Conservation (phyloP, 2,329 filamentous ascomycete species). For the Nothomitra cinnamomea region DNA sequence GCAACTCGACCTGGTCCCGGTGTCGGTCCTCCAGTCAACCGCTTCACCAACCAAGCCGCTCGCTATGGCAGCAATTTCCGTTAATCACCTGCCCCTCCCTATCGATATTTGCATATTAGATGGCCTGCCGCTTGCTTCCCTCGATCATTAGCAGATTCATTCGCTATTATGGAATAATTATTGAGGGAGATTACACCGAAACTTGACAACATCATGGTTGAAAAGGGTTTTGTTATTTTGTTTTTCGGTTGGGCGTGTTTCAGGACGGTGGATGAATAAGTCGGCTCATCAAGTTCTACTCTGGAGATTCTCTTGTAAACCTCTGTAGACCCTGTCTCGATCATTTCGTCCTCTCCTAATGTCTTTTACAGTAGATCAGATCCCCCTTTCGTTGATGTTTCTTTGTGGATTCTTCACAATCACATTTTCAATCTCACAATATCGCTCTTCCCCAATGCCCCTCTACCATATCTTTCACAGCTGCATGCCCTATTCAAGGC, state of each 20-base stretch:
- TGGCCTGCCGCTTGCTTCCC: not conserved
- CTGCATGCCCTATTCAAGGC: not conserved
- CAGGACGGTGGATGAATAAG: slow-evolving; percentile 1
- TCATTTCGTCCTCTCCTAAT: not conserved
- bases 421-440: not conserved
- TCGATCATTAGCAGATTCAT: not conserved
- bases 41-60: slow-evolving; percentile 34
- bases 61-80: slow-evolving; percentile 43
- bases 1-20: slow-evolving; percentile 79
- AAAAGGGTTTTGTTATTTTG: slow-evolving; percentile 1
- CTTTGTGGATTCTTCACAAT: not conserved
- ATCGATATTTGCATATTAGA: slow-evolving; percentile 1
- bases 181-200: not conserved
- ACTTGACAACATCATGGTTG: not conserved
- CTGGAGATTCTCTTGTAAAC: slow-evolving; percentile 2
- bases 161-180: slow-evolving; percentile 3
- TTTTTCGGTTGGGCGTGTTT: slow-evolving; percentile 3
- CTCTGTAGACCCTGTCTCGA: not conserved
- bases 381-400: not conserved
- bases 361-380: not conserved
- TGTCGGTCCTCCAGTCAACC: slow-evolving; percentile 47
- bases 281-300: not conserved
- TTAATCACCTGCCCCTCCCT: slow-evolving; percentile 19
- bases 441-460: not conserved
- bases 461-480: not conserved